Base-by-base conservation (phyloP, 2,329 filamentous ascomycete species). In the Sporothrix brunneoviolacea region DNA sequence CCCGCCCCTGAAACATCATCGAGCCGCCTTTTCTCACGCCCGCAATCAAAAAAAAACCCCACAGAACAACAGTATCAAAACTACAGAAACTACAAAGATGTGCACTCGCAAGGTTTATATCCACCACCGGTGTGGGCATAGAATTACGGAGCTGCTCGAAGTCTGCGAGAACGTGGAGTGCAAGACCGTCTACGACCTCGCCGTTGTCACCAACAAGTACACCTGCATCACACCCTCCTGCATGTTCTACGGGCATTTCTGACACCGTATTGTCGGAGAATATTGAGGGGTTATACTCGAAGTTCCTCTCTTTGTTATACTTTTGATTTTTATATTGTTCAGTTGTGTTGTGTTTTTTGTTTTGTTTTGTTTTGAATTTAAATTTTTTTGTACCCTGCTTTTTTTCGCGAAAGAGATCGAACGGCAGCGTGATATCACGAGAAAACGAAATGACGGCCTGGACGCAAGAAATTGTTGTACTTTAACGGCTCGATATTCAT, bases 61-160 rank as follows among this genome's bases (percentile, higher is more conserved):
- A 28, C 5, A 27, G 21, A 41, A 19, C 22, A 36, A n/a, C 27
- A 21, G 27, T 19, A 10, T 16, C 24, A 28, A 28, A 28, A 10
- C 10, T 28, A 10, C 24, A 28, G n/a, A n/a, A n/a, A n/a, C n/a
- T n/a, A n/a, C 24, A 28, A 28, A 5, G 6, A 62, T 64, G 61
- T 64, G 63, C 45, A 45, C 48, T 33, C 60, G 58, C 28, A 64
- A 61, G 49, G 54, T 64, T 43, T 64, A 62, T 43, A 61, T 62
- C 49, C 62, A 65, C 55, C 62, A 65, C 53, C 56, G 58, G 16
- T 66, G 63, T 46, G 61, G 61, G 24, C 64, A 66, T 53, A 53
- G 52, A n/a, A 62, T 65, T 52, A 62, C 62, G 4, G 57, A 62
- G 42, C 56, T 62, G 15, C 22, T 59, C 9, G 62, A 64, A 43